Percentiles rank a stretch among this genome's conserved stretches.
phyloP scores from a whole-genome alignment of 2,329 filamentous ascomycete species.

The Alternaria consortialis region DNA sequence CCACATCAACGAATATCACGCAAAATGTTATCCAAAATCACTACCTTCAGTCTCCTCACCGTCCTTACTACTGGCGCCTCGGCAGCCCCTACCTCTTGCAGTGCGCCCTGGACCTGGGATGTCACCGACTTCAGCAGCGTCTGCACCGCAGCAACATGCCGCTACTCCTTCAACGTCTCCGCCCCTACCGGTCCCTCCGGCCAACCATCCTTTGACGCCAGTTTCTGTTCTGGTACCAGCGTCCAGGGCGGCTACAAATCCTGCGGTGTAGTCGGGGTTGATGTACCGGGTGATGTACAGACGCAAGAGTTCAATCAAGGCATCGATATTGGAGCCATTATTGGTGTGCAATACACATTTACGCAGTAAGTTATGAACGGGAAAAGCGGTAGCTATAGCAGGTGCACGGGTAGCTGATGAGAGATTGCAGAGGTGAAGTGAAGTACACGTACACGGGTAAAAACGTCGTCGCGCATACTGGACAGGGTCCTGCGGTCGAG shows the following conservation, averaged over 20 bases:
- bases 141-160: conserved; percentile 33
- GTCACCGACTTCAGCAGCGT: conserved; percentile 27
- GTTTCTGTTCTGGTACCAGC: conserved; percentile 23
- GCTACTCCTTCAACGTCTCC: conserved; percentile 30
- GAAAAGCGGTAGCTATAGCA: not conserved
- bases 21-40: conserved; percentile 25
- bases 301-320: conserved; percentile 26
- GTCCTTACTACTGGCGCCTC: conserved; percentile 19
- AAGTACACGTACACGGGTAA: conserved; percentile 11
- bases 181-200: conserved; percentile 18
- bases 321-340: conserved; percentile 14
- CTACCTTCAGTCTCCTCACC: conserved; percentile 18
- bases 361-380: conserved; percentile 17
- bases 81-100: conserved; percentile 8
- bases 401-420: not conserved
- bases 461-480: conserved; percentile 2
- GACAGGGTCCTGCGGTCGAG: not conserved
- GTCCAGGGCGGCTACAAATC: conserved; percentile 25
- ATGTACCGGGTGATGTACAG: conserved; percentile 21
- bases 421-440: not conserved
- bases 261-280: conserved; percentile 21
- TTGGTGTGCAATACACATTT: conserved; percentile 25
- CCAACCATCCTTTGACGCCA: conserved; percentile 27
- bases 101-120: conserved; percentile 24
- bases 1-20: not conserved